These are phyloP conservation scores for Parsonsia alboflavescens DNA, from an alignment of 257 asterid species.

Conservation along the genomic window DNA sequence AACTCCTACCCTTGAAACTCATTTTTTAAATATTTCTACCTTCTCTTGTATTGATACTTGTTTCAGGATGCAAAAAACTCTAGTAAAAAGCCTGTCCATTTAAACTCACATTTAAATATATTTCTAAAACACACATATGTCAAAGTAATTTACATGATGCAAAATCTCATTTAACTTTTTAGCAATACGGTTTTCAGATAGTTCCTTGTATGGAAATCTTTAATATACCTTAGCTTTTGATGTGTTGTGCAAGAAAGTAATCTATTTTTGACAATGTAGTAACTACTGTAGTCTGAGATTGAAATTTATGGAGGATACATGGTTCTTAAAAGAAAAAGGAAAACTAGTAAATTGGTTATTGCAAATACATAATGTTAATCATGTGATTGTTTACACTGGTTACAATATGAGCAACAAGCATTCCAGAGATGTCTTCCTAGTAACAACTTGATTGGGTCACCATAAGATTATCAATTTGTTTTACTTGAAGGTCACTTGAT, in stretches of 20 bases:
- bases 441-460: neutral
- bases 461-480: neutral
- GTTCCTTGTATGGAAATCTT: neutral
- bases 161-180: neutral
- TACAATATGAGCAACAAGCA: neutral
- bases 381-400: neutral
- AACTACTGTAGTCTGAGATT: neutral
- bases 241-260: neutral
- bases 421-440: constrained; percentile 3
- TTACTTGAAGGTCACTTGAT: neutral
- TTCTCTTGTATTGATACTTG: too few relatives aligned
- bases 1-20: neutral
- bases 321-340: neutral
- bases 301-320: neutral
- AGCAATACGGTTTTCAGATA: neutral
- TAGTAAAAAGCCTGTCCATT: neutral
- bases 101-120: neutral
- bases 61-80: too few relatives aligned
- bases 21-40: neutral
- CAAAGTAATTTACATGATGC: neutral
- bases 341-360: neutral
- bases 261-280: neutral
- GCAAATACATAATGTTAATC: neutral
- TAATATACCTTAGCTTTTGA: neutral
- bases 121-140: neutral